Base-by-base conservation (phyloP, 495 filamentous ascomycete species). In the Xylaria nigripes region DNA sequence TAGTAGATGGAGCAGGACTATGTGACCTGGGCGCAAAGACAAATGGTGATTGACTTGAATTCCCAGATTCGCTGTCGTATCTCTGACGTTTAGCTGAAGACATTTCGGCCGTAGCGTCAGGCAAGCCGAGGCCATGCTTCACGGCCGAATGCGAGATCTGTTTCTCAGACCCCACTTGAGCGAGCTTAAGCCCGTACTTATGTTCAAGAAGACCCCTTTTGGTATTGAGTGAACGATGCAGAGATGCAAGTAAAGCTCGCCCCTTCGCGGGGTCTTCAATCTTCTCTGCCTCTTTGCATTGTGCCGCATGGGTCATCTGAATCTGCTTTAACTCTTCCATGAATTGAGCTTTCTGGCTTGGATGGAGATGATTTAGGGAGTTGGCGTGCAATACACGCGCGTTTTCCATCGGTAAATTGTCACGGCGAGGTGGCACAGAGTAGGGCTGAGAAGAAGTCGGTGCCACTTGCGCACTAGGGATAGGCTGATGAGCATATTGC, bases 161-260 rank as follows among this genome's bases (percentile, higher is more conserved):
- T 6, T 68, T 64, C 9, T 61, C 48, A n/a, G 75, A 75, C 47
- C 73, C 70, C 1, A 67, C 68, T 56, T 66, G 71, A 1, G 70
- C 73, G 0, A 71, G 65, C n/a, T 72, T 56, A 2, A 78, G 70
- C 19, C 72, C 74, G 40, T 72, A 78, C 42, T 73, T 76, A 56
- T 74, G 74, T 6, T 73, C 66, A 21, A 76, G 72, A 56, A 71
- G 74, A 34, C 72, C 74, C 42, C 76, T 72, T 50, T 76, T 76
- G 2, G 74, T 76, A 16, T 70, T 72, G 43, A 73, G 76, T 23
- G 67, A 67, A 34, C 74, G 75, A 9, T 72, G 68, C 0, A 78
- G 57, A 13, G 71, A 70, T 1, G 73, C 73, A 3, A 76, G 45
- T 47, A 57, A 70, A 9, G 22, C 15, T 7, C 61, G 61, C 6